Conservation (phyloP, 129 eudicot genomes). For the Escallonia herrerae region DNA sequence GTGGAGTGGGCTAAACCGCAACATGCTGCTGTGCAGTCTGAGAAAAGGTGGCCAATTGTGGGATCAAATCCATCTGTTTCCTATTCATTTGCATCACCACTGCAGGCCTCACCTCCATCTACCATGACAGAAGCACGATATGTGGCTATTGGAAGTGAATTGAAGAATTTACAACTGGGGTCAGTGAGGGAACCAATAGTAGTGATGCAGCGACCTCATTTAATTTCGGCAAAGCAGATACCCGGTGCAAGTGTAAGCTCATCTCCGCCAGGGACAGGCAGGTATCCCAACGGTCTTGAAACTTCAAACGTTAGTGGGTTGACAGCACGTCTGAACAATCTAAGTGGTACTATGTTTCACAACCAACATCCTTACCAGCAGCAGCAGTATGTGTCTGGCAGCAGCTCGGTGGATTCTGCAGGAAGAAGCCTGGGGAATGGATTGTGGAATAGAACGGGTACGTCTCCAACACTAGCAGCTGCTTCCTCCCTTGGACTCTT, state of each 20-base stretch:
- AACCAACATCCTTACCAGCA: slow-evolving; percentile 44
- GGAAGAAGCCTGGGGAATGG: slow-evolving; percentile 35
- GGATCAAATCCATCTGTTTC: slow-evolving; percentile 48
- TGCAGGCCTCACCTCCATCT: slow-evolving; percentile 46
- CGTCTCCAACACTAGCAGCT: slow-evolving; percentile 65
- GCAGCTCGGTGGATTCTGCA: slow-evolving; percentile 33
- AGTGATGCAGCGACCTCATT: slow-evolving; percentile 79
- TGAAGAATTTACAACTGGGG: slow-evolving; percentile 69
- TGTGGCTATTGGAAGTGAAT: slow-evolving; percentile 33
- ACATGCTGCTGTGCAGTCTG: slow-evolving; percentile 31
- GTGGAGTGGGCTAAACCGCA: slow-evolving; percentile 55
- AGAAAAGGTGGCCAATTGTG: slow-evolving; percentile 52
- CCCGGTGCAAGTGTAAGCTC: slow-evolving; percentile 35
- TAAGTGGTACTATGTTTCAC: slow-evolving; percentile 27
- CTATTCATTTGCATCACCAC: slow-evolving; percentile 40
- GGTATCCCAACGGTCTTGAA: slow-evolving; percentile 54
- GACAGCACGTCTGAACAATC: slow-evolving; percentile 28
- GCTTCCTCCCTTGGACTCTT: slow-evolving; percentile 88
- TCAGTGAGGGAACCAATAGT: slow-evolving; percentile 65
- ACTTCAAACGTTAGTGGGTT: slow-evolving; percentile 43
- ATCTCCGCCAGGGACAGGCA: slow-evolving; percentile 36
- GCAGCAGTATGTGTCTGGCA: slow-evolving; percentile 41
- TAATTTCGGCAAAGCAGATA: slow-evolving; percentile 29
- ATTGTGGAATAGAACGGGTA: slow-evolving; percentile 38
- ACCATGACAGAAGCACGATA: slow-evolving; percentile 47